Evolutionary conservation across 2,329 filamentous ascomycete species (phyloP), one percentile per base, ranked within the genome.

Genomic region (Tolypocladium pustulatum): DNA sequence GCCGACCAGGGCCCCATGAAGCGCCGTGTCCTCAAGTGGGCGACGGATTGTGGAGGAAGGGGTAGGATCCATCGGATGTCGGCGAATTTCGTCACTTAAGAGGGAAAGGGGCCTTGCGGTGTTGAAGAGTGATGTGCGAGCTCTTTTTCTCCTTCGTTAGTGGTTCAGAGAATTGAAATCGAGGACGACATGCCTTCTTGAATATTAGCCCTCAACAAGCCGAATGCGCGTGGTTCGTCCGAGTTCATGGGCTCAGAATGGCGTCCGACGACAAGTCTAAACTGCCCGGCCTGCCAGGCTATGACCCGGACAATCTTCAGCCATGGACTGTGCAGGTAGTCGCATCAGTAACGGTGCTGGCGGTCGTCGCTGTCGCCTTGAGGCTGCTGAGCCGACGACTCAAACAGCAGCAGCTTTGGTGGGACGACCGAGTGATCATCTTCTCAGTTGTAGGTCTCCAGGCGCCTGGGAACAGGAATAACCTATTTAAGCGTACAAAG

Each of bases 351-450:
- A 78, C 75, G 4, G 67, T 71, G n/a, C 65, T 79, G 46, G 72
- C 76, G 2, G 61, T 73, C 10, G 34, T 72, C 1, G 63, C 68
- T 6, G 73, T 79, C 9, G 64, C 57, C 17, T 66, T 79, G 30
- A 71, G 77, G 10, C 54, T 80, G 8, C 40, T 73, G 15, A 74
- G 74, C 59, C 73, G 77, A 7, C 69, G 68, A 49, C 62, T 77
- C 54, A 75, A 74, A 56, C 68, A 64, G 12, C 76, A 77, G 57
- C 60, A 65, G 55, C 62, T 79, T 10, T 78, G 76, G 76, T 77
- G 75, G 76, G 77, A 80, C 67, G 77, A 80, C 64, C 77, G 71
- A 62, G 73, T 78, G 69, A 76, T 79, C 57, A 60, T 79, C 1
- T 78, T 75, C 58, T 78, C 77, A 17, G 72, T 76, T 75, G 77